These are phyloP conservation scores for Thelonectria olida DNA, from an alignment of 2,329 filamentous ascomycete genomes.

Conservation along the genomic window DNA sequence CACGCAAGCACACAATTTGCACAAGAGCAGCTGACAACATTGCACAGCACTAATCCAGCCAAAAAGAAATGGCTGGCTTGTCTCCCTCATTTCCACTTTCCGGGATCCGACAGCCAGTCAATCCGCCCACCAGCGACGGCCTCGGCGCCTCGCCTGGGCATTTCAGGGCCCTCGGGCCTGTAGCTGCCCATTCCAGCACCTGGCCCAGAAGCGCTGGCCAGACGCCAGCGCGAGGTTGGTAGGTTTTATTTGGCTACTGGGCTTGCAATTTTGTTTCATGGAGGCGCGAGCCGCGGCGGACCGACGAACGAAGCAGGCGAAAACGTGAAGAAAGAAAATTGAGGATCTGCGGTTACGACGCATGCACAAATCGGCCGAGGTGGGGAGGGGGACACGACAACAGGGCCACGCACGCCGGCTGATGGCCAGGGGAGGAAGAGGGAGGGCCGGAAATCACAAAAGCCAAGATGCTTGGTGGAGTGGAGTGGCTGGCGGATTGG, in stretches of 20 bases:
- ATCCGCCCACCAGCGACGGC: neutral
- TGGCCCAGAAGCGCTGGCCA: neutral
- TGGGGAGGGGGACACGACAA: neutral
- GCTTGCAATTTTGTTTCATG: neutral
- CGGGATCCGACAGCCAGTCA: conserved; percentile 13
- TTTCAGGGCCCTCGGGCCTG: neutral
- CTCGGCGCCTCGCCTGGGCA: conserved; percentile 2
- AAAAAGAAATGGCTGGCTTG: neutral
- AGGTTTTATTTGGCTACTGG: neutral
- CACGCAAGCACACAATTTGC: neutral
- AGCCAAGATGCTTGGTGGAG: neutral
- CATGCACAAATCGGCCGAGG: neutral
- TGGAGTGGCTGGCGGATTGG: neutral
- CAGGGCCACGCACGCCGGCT: neutral
- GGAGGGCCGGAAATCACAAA: neutral
- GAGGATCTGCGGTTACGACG: neutral
- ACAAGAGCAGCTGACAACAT: neutral
- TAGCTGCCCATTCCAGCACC: conserved; percentile 8
- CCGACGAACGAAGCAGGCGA: too few species aligned
- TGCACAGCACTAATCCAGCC: neutral
- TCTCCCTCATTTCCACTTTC: conserved; percentile 21
- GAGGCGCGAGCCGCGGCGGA: too few species aligned
- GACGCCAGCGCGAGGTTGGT: neutral
- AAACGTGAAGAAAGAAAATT: neutral
- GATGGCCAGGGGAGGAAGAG: neutral